Conservation (phyloP, 495 filamentous ascomycete genomes). For the Bathelium albidoporum region DNA sequence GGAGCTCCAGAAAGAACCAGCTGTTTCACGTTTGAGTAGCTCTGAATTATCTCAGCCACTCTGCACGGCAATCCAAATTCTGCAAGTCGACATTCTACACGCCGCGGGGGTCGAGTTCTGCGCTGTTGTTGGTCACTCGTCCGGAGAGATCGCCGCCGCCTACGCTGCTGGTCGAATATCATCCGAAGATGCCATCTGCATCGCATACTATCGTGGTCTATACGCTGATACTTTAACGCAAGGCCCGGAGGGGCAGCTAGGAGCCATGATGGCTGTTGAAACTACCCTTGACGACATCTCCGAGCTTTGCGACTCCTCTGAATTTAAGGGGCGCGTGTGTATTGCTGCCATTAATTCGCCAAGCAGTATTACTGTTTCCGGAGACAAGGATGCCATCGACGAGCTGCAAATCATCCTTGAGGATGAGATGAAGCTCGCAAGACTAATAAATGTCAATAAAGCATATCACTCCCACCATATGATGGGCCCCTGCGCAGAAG, state of each 20-base stretch:
- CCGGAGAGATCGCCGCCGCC: constrained; percentile 12
- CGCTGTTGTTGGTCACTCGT: constrained; percentile 8
- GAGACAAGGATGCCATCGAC: constrained; percentile 28
- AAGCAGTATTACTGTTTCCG: constrained; percentile 31
- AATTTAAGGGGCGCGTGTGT: constrained; percentile 7
- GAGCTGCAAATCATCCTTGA: constrained; percentile 33
- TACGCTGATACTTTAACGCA: background rate
- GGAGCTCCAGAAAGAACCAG: background rate
- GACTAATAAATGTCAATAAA: constrained; percentile 35
- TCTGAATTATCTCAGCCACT: constrained; percentile 40
- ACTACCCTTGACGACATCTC: background rate
- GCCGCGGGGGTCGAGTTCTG: background rate
- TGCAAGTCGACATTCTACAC: background rate
- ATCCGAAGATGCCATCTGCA: constrained; percentile 33
- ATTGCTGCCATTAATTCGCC: constrained; percentile 29
- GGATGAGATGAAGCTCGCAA: constrained; percentile 34
- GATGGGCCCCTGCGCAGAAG: constrained; percentile 13
- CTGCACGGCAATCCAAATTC: constrained; percentile 27
- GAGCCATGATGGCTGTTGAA: constrained; percentile 44
- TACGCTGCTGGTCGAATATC: constrained; percentile 38
- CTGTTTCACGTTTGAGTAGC: constrained; percentile 31
- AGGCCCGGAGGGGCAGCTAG: background rate
- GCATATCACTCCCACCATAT: constrained; percentile 34
- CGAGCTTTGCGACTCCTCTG: background rate
- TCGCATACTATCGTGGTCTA: constrained; percentile 45